phyloP scores from a whole-genome alignment of 2,329 filamentous ascomycete species.

The Colletotrichum noveboracense region DNA sequence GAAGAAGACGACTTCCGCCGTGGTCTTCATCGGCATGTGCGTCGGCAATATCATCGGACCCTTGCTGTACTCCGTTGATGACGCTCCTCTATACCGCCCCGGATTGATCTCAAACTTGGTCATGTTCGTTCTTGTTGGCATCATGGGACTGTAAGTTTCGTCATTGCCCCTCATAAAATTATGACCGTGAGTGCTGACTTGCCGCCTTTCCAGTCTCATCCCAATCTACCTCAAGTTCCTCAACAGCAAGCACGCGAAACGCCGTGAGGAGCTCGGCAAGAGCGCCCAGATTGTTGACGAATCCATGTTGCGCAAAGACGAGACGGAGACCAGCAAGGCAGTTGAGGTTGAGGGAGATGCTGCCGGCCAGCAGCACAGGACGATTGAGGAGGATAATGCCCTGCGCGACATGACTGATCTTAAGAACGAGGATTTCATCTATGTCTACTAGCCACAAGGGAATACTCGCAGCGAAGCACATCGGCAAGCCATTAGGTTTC shows the following conservation, averaged over 20 bases:
- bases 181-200: not conserved
- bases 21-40: slow-evolving; percentile 69
- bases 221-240: slow-evolving; percentile 55
- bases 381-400: slow-evolving; percentile 45
- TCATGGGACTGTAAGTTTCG: slow-evolving; percentile 40
- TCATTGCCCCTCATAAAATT: no score
- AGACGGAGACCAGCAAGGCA: slow-evolving; percentile 16
- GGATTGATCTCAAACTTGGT: slow-evolving; percentile 65
- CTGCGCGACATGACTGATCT: slow-evolving; percentile 59
- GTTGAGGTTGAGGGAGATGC: slow-evolving; percentile 29
- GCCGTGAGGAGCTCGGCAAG: slow-evolving; percentile 64
- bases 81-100: slow-evolving; percentile 59
- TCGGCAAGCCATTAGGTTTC: no score
- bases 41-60: slow-evolving; percentile 72
- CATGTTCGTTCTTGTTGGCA: slow-evolving; percentile 65
- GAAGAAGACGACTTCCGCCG: slow-evolving; percentile 68
- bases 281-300: slow-evolving; percentile 6
- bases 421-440: slow-evolving; percentile 67
- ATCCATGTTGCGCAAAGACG: slow-evolving; percentile 19
- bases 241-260: slow-evolving; percentile 59
- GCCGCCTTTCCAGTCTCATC: slow-evolving; percentile 21
- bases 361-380: slow-evolving; percentile 8
- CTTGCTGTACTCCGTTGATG: slow-evolving; percentile 65
- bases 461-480: no score
- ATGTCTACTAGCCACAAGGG: slow-evolving; percentile 42